Percentiles rank a stretch among this genome's conserved stretches.
Evolutionary conservation across 805 yeast species (phyloP).

Genomic region (Torulaspora quercuum): DNA sequence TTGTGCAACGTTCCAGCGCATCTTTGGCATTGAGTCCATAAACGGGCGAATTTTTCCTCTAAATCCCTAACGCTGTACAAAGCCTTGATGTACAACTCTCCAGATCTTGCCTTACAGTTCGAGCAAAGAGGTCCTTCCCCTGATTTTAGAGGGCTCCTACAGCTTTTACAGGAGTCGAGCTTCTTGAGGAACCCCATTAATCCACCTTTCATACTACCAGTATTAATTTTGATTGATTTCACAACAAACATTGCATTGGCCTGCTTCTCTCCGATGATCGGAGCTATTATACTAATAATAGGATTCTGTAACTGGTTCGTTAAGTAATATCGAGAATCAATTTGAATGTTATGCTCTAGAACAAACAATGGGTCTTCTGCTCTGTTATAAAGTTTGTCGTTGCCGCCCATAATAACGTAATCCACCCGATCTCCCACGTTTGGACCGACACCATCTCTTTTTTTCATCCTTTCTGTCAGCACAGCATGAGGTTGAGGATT

Average conservation of each 20-base stretch:
- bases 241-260: slow-evolving; percentile 75
- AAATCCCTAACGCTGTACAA: slow-evolving; percentile 73
- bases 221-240: slow-evolving; percentile 40
- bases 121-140: slow-evolving; percentile 75
- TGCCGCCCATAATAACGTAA: slow-evolving; percentile 84
- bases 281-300: slow-evolving; percentile 87
- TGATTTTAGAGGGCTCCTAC: slow-evolving; percentile 71
- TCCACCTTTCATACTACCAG: slow-evolving; percentile 74
- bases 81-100: slow-evolving; percentile 77
- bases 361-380: slow-evolving; percentile 96
- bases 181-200: slow-evolving; percentile 88
- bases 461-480: slow-evolving; percentile 90
- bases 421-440: slow-evolving; percentile 97
- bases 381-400: slow-evolving; percentile 84
- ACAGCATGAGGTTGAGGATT: slow-evolving; percentile 98
- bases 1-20: slow-evolving; percentile 96
- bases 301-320: slow-evolving; percentile 94
- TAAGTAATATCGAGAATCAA: slow-evolving; percentile 89
- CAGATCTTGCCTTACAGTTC: slow-evolving; percentile 69
- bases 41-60: slow-evolving; percentile 75
- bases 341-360: slow-evolving; percentile 84
- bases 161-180: slow-evolving; percentile 82
- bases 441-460: slow-evolving; percentile 98
- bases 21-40: slow-evolving; percentile 98
- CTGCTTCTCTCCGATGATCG: slow-evolving; percentile 81